These are phyloP conservation scores for Sphaerulina vaccinii DNA, from an alignment of 2,329 filamentous ascomycete genomes.

Conservation along the genomic window DNA sequence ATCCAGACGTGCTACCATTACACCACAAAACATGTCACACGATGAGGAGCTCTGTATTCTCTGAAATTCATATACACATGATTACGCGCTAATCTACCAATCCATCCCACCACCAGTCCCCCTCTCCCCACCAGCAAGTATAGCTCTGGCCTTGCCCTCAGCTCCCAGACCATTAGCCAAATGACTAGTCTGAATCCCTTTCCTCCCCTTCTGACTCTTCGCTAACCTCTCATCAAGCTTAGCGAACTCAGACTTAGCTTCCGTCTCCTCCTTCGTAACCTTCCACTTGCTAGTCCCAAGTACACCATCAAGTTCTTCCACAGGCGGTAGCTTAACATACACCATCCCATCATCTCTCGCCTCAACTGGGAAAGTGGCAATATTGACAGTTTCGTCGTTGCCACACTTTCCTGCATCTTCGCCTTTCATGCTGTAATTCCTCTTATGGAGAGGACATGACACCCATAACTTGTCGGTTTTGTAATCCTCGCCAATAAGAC, in stretches of 20 bases:
- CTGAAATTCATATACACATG: no score
- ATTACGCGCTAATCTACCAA: slow-evolving; percentile 39
- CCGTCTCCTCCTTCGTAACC: slow-evolving; percentile 68
- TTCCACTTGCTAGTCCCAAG: slow-evolving; percentile 78
- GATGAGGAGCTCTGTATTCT: no score
- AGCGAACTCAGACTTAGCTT: slow-evolving; percentile 45
- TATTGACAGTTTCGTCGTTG: slow-evolving; percentile 72
- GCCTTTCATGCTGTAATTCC: slow-evolving; percentile 76
- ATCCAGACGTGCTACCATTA: no score
- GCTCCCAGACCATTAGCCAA: slow-evolving; percentile 46
- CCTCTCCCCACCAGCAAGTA: slow-evolving; percentile 49
- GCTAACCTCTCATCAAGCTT: slow-evolving; percentile 58
- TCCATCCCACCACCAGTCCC: slow-evolving; percentile 42
- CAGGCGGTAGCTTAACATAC: slow-evolving; percentile 75
- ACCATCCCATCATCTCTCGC: slow-evolving; percentile 73
- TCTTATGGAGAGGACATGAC: slow-evolving; percentile 84
- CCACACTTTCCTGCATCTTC: slow-evolving; percentile 66
- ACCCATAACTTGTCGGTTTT: slow-evolving; percentile 71
- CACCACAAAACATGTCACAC: no score
- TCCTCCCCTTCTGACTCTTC: slow-evolving; percentile 51
- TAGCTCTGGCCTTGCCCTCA: slow-evolving; percentile 44
- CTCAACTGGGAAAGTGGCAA: slow-evolving; percentile 78
- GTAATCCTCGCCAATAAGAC: slow-evolving; percentile 69
- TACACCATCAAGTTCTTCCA: slow-evolving; percentile 75
- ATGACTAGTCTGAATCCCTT: slow-evolving; percentile 48